Conservation (phyloP, 2,329 filamentous ascomycete genomes). For the Tolypocladium ovalisporum region DNA sequence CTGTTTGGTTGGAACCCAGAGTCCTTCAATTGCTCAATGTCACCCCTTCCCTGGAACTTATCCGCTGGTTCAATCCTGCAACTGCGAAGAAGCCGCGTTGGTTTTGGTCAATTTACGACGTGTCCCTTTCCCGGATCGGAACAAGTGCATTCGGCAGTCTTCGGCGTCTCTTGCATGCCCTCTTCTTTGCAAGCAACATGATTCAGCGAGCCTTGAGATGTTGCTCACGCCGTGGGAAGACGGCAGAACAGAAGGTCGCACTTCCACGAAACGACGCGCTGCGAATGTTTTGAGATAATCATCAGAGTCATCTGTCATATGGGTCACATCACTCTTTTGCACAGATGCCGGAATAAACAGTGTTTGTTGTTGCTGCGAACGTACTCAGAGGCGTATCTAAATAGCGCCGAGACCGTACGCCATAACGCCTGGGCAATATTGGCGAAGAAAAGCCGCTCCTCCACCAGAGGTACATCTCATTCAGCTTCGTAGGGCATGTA, state of each 20-base stretch:
- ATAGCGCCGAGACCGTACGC: not conserved
- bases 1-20: no score
- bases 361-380: not conserved
- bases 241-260: not conserved
- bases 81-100: no score
- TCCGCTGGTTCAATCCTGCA: no score
- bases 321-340: no score
- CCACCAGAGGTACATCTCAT: not conserved
- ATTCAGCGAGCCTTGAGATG: not conserved
- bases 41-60: no score
- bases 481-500: conserved; percentile 84
- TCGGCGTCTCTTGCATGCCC: not conserved
- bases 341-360: not conserved
- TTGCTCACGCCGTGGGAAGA: not conserved
- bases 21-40: no score
- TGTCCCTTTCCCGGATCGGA: no score
- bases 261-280: not conserved
- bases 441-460: not conserved
- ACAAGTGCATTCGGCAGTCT: no score
- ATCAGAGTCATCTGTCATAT: not conserved
- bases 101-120: no score
- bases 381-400: not conserved
- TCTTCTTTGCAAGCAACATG: not conserved
- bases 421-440: not conserved
- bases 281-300: no score